These are phyloP conservation scores for Linnemannia zychae DNA, from an alignment of 192 early-diverging fungal species.

Conservation along the genomic window DNA sequence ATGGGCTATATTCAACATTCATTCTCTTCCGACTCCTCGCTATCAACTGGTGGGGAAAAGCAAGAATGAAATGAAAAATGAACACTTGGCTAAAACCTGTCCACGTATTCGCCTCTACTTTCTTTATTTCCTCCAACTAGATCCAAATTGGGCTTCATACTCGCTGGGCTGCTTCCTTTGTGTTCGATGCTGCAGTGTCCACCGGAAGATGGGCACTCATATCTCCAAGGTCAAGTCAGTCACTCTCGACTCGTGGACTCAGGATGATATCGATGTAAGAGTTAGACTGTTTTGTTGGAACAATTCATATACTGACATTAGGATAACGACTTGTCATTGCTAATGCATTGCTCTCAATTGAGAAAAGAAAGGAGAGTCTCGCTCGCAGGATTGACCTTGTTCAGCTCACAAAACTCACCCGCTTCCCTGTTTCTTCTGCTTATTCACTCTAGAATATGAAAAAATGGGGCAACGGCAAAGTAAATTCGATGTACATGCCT, in stretches of 20 bases:
- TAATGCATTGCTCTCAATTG: slow-evolving; percentile 1
- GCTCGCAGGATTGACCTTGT: neutral
- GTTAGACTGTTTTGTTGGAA: neutral
- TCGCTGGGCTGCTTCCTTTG: slow-evolving; percentile 95
- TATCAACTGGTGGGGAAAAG: neutral
- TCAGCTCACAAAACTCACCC: neutral
- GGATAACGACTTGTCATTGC: neutral
- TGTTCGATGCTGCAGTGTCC: slow-evolving; percentile 89
- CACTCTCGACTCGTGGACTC: slow-evolving; percentile 90
- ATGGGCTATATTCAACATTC: neutral
- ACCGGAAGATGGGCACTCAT: slow-evolving; percentile 89
- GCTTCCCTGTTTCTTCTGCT: neutral
- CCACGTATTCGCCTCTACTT: neutral
- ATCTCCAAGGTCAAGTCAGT: slow-evolving; percentile 94
- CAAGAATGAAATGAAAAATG: too few species aligned
- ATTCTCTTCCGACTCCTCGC: neutral
- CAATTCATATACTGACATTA: slow-evolving; percentile 3
- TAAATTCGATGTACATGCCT: slow-evolving; percentile 79
- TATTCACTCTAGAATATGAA: slow-evolving; percentile 58
- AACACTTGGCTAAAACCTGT: neutral
- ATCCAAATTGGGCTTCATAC: slow-evolving; percentile 91
- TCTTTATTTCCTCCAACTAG: slow-evolving; percentile 53
- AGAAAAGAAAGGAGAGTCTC: slow-evolving; percentile 1
- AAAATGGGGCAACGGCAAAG: slow-evolving; percentile 75
- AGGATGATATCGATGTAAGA: slow-evolving; percentile 84